These are phyloP conservation scores for Citrus mangshanensis DNA, from an alignment of 345 rosid genomes.

Conservation along the genomic window DNA sequence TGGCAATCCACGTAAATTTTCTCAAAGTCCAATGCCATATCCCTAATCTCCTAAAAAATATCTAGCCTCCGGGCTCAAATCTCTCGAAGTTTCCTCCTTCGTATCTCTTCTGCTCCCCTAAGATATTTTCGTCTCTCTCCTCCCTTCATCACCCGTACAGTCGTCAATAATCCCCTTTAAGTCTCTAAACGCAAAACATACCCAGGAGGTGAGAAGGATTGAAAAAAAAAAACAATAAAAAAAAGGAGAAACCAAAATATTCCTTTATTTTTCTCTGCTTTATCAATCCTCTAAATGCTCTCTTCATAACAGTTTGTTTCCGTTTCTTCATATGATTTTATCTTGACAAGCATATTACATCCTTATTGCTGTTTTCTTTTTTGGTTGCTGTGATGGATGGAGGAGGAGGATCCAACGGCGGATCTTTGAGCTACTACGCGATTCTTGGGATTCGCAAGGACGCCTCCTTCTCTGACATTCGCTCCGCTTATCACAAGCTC, in stretches of 20 bases:
- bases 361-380: neutral
- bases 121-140: slow-evolving; percentile 39
- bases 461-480: slow-evolving; percentile 79
- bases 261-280: too few relatives aligned
- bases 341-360: neutral
- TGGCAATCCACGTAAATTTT: slow-evolving; percentile 37
- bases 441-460: slow-evolving; percentile 80
- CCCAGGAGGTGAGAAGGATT: neutral
- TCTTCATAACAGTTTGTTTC: neutral
- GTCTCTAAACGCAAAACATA: neutral
- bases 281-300: too few relatives aligned
- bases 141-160: slow-evolving; percentile 1
- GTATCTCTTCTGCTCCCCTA: neutral
- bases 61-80: slow-evolving; percentile 24
- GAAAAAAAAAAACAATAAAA: too few relatives aligned
- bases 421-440: slow-evolving; percentile 63
- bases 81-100: slow-evolving; percentile 49
- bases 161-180: slow-evolving; percentile 27
- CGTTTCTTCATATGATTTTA: neutral
- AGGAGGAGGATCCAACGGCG: slow-evolving; percentile 62
- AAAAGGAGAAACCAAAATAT: too few relatives aligned
- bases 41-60: slow-evolving; percentile 17
- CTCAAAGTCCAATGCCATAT: neutral
- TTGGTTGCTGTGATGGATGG: slow-evolving; percentile 38
- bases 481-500: slow-evolving; percentile 80